Base-by-base conservation (phyloP, 106 monocot species). In the Vanilla planifolia region DNA sequence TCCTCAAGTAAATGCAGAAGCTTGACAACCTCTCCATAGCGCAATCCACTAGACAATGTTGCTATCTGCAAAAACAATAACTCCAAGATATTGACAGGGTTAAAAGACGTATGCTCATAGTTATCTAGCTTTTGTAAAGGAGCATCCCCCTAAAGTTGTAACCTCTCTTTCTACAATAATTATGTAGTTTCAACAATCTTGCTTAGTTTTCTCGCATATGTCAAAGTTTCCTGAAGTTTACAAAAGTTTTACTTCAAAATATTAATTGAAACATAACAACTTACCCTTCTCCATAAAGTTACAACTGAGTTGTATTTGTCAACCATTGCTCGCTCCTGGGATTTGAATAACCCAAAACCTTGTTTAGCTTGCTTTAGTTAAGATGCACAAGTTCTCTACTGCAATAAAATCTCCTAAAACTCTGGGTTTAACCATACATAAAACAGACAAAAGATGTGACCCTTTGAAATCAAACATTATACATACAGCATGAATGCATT, bases 261-360 rank as follows among this genome's bases (percentile, higher is more conserved):
- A n/a, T 48, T 59, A 8, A 28, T 28, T 66, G 26, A 58, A 33
- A 10, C 40, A 34, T 27, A 14, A 33, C 14, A 19, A 46, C 86
- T 80, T 81, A 96, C 96, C 71, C 96, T 91, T 75, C 77, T 90
- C 96, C 96, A 96, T 39, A 84, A 70, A 67, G 74, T 56, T 44
- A 96, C 65, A 45, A 90, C 64, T 19, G 77, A 74, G 62, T 96
- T 96, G 64, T 91, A 91, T 51, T 84, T 90, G 21, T 91, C 91
- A 48, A 96, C 81, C 70, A 96, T 48, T 20, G 26, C 36, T 53
- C 70, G 59, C 71, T 91, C 91, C 34, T 74, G 80, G 47, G 84
- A 67, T 62, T 84, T 86, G 67, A 91, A 96, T 48, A 85, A 32
- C 51, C 78, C 84, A 68, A 81, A 96, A 24, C 90, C 84, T 33